phyloP scores from a whole-genome alignment of 495 filamentous ascomycete genomes.

The Penicillium simplicissimum region DNA sequence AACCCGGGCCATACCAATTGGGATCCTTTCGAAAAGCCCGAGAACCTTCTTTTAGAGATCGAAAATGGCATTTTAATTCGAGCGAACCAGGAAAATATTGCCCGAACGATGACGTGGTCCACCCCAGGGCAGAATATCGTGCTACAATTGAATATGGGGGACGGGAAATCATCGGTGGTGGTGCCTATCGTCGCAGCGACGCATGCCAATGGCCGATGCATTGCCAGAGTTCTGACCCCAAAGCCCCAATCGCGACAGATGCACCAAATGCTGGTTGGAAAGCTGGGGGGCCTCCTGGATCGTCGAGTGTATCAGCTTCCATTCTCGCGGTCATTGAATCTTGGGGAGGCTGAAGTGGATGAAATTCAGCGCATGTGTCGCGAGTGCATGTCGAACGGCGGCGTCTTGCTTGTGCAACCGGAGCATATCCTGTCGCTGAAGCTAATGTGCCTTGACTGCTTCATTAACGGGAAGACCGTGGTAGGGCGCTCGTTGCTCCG shows the following conservation, averaged over 20 bases:
- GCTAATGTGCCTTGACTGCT: constrained; percentile 61
- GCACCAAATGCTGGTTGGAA: constrained; percentile 57
- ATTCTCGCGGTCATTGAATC: constrained; percentile 53
- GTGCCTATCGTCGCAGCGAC: constrained; percentile 60
- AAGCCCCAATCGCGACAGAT: constrained; percentile 66
- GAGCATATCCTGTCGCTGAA: constrained; percentile 72
- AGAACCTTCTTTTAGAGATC: constrained; percentile 64
- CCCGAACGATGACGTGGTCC: constrained; percentile 54
- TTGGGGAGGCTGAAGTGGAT: constrained; percentile 31
- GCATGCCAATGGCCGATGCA: constrained; percentile 52
- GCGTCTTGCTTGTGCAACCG: neutral
- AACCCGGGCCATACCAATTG: constrained; percentile 59
- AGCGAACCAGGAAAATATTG: constrained; percentile 58
- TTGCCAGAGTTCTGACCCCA: constrained; percentile 45
- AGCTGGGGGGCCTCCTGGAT: constrained; percentile 60
- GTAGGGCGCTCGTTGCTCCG: constrained; percentile 40
- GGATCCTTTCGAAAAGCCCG: constrained; percentile 52
- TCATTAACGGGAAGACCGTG: constrained; percentile 21
- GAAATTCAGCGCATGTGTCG: constrained; percentile 20
- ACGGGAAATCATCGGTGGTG: constrained; percentile 74
- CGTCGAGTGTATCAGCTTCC: constrained; percentile 63
- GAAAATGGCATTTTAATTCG: constrained; percentile 66
- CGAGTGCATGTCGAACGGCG: neutral
- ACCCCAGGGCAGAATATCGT: constrained; percentile 47
- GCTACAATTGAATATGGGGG: constrained; percentile 76